These are phyloP conservation scores for Fusarium solani-melongenae DNA, from an alignment of 2,329 filamentous ascomycete genomes.

Conservation along the genomic window DNA sequence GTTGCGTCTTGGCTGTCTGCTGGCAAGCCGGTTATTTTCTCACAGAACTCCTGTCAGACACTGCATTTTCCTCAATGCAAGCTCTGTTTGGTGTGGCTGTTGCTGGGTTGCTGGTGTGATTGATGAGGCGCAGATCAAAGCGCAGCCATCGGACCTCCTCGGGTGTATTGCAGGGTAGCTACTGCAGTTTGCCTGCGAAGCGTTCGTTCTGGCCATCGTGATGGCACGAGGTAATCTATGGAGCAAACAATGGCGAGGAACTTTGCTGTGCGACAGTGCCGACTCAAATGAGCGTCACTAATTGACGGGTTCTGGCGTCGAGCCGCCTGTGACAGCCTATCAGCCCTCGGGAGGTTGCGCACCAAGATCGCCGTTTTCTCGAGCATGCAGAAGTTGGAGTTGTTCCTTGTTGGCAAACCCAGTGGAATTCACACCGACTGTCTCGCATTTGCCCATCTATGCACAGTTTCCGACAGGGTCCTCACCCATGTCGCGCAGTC, in stretches of 20 bases:
- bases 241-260: conserved; percentile 10
- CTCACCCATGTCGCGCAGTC: background rate
- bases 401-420: background rate
- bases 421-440: background rate
- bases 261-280: background rate
- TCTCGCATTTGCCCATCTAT: background rate
- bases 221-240: background rate
- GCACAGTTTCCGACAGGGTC: background rate
- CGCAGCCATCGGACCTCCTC: background rate
- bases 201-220: background rate
- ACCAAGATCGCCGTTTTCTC: background rate
- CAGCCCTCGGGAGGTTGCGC: background rate
- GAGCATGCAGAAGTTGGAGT: background rate
- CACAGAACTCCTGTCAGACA: background rate
- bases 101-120: background rate
- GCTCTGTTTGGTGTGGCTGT: background rate
- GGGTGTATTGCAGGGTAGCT: conserved; percentile 29
- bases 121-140: background rate
- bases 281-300: background rate
- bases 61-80: background rate
- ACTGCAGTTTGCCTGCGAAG: conserved; percentile 16
- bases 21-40: background rate
- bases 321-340: background rate
- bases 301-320: background rate
- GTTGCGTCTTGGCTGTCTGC: background rate